Percentiles rank a stretch among this genome's conserved stretches.
These are phyloP conservation scores for Ochromonas danica DNA, from an alignment of 108 stramenopile species.

Conservation along the genomic window DNA sequence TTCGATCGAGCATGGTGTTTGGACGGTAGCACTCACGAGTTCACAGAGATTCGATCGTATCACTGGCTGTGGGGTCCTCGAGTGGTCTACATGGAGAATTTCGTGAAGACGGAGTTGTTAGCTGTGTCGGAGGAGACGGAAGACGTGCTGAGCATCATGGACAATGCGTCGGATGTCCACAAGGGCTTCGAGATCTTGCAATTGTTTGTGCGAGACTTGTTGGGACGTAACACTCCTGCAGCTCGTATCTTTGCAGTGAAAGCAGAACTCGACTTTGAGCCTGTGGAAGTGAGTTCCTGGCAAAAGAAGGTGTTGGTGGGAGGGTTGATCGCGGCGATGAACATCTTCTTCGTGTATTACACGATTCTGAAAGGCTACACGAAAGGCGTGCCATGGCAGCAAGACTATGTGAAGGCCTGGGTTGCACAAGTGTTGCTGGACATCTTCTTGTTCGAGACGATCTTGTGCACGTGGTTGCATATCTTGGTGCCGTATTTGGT, in stretches of 20 bases:
- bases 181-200: neutral
- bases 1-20: neutral
- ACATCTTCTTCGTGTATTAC: constrained; percentile 1
- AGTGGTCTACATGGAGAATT: neutral
- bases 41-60: neutral
- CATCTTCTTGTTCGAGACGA: neutral
- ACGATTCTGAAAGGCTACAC: neutral
- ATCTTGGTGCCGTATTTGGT: neutral
- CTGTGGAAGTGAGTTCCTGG: neutral
- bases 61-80: neutral
- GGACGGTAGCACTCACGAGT: neutral
- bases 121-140: neutral
- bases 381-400: neutral
- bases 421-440: neutral
- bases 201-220: neutral
- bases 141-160: neutral
- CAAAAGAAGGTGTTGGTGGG: neutral
- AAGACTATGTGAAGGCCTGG: neutral
- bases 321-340: no score
- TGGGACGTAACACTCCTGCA: neutral
- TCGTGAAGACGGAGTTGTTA: neutral
- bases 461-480: neutral
- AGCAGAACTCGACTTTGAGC: neutral
- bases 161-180: neutral
- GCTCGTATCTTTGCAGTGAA: neutral